Percentiles rank a stretch among this genome's conserved stretches.
Conservation (phyloP, 2,329 filamentous ascomycete genomes). For the Blumeriella jaapii region DNA sequence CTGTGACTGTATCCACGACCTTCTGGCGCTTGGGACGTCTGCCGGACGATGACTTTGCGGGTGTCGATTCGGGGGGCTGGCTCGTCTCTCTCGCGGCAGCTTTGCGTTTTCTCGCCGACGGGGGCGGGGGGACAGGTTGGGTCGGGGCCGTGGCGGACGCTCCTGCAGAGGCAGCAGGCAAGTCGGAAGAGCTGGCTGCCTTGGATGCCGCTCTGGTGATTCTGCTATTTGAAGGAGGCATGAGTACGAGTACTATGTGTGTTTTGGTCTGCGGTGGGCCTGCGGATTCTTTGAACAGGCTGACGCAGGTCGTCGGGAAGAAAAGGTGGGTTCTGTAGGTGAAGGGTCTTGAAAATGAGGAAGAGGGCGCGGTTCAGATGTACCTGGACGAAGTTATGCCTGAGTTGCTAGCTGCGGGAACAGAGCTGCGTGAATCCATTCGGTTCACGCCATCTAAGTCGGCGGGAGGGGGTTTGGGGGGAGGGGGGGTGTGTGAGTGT, state of each 20-base stretch:
- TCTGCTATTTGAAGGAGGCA: constrained; percentile 52
- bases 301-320: constrained; percentile 7
- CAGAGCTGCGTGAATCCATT: constrained; percentile 21
- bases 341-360: constrained; percentile 7
- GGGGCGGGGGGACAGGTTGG: constrained; percentile 15
- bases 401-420: constrained; percentile 12
- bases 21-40: constrained; percentile 64
- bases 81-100: constrained; percentile 41
- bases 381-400: constrained; percentile 16
- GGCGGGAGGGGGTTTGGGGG: neutral
- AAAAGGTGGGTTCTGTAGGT: constrained; percentile 1
- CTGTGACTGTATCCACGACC: constrained; percentile 38
- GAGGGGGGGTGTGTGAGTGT: neutral
- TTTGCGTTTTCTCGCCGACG: constrained; percentile 66
- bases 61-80: constrained; percentile 30
- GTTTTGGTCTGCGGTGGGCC: constrained; percentile 8
- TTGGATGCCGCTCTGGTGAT: constrained; percentile 90
- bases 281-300: constrained; percentile 7
- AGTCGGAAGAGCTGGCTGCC: constrained; percentile 47
- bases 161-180: constrained; percentile 29
- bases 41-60: constrained; percentile 32
- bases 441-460: constrained; percentile 16
- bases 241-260: constrained; percentile 18
- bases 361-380: no score
- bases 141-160: constrained; percentile 26